Conservation (phyloP, 1,284 basidiomycete genomes). For the Agaricales sp. region DNA sequence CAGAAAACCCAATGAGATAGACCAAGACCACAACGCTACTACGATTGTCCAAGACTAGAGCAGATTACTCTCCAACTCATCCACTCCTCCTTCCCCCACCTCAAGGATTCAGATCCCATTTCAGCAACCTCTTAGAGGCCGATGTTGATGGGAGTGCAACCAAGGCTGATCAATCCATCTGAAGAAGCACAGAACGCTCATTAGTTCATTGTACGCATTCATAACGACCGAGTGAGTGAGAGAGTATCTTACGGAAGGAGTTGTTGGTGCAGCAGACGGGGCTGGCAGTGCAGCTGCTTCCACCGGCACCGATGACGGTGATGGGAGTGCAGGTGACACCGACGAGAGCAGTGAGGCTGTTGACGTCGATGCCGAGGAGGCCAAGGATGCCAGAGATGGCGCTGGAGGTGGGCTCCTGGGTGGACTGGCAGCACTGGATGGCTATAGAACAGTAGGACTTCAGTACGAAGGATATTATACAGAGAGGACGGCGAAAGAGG, state of each 20-base stretch:
- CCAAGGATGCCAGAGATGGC: background rate
- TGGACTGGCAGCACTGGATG: background rate
- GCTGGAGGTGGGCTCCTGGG: background rate
- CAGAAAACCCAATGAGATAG: no score
- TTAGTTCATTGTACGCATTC: background rate
- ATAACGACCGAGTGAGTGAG: background rate
- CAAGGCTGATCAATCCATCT: slow-evolving; percentile 11
- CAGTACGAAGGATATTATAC: no score
- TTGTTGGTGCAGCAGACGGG: slow-evolving; percentile 11
- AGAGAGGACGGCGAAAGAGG: background rate
- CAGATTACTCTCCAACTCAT: no score
- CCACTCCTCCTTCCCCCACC: no score
- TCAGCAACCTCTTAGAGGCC: no score
- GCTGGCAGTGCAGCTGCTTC: slow-evolving; percentile 2
- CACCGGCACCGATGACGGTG: slow-evolving; percentile 8
- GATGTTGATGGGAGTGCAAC: slow-evolving; percentile 13
- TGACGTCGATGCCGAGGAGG: background rate
- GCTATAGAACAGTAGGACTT: background rate
- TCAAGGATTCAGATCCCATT: no score
- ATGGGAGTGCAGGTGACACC: slow-evolving; percentile 6
- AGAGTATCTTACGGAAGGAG: slow-evolving; percentile 6
- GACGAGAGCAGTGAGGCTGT: background rate
- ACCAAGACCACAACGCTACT: no score
- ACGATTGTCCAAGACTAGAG: no score
- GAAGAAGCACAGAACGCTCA: no score